Evolutionary conservation across 1,284 basidiomycete genomes (phyloP), one percentile per base, ranked within the genome.

Genomic region (Paramarasmius palmivorus): DNA sequence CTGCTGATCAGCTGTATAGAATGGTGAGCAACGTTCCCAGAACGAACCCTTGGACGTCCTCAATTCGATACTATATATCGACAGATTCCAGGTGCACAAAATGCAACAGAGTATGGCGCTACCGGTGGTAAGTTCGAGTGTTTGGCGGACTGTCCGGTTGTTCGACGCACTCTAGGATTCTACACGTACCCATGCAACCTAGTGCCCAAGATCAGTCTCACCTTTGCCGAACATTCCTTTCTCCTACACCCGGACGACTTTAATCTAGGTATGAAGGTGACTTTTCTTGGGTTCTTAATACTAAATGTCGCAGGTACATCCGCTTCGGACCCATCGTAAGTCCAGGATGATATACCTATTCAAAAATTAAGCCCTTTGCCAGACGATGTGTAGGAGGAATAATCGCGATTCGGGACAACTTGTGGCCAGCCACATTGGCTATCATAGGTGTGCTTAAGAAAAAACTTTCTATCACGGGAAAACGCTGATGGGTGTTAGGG

Each of bases 321-420:
- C 42, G 15, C 50, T 17, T 26, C 15, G 14, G 23, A 37, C 19
- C 37, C 32, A 19, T 17, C 12, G 35, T 57, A 45, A 12, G 36
- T 35, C 23, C 41, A 32, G 23, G 7, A 15, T 23, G 29, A 40
- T 2, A 6, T 35, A 59, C 56, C 35, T 19, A 35, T 35, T 29
- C 15, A 0, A 56, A 5, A 38, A 2, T 20, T 25, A 6, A 41
- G 36, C 26, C 35, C n/a, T 23, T 49, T n/a, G 25, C 20, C 53
- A 77, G 74, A 3, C 67, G 70, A 55, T 93, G 91, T 64, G 72
- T 92, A 2, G 90, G 86, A 4, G 86, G 85, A 1, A 74, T 93
- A 41, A 69, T 92, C 23, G 78, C 78, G 2, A 68, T 84, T 22
- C 76, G 71, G 38, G 65, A 72, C 46, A 59, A 63, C 22, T 71